A percentile compares a stretch with the other conserved stretches of the same genome.
phyloP scores from a whole-genome alignment of 1,284 basidiomycete genomes.

The Cystobasidium sp. region DNA sequence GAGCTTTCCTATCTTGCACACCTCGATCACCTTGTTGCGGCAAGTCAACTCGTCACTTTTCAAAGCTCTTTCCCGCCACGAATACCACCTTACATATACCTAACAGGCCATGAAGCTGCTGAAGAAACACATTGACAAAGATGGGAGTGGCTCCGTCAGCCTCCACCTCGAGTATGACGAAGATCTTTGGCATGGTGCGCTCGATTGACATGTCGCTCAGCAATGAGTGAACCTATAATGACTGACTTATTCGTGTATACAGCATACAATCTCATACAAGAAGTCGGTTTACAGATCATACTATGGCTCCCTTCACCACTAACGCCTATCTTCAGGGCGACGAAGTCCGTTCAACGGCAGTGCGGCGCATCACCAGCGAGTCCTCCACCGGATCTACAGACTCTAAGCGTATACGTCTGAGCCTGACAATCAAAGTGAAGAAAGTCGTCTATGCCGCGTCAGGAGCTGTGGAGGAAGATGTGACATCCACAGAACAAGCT shows the following conservation, averaged over 20 bases:
- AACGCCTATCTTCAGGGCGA: conserved; percentile 66
- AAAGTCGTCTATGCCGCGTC: conserved; percentile 59
- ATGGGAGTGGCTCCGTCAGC: conserved; percentile 81
- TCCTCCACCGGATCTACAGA: conserved; percentile 92
- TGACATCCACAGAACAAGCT: conserved; percentile 11
- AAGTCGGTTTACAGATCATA: conserved; percentile 58
- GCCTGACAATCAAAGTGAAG: conserved; percentile 80
- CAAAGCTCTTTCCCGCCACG: not conserved
- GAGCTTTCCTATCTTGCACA: not conserved
- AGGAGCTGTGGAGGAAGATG: conserved; percentile 30
- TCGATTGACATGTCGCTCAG: not conserved
- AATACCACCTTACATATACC: not conserved
- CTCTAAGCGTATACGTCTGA: conserved; percentile 82
- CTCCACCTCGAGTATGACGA: conserved; percentile 92
- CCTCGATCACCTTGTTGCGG: no score
- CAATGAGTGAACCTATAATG: not conserved
- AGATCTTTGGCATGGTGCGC: conserved; percentile 87
- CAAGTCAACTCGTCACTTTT: not conserved
- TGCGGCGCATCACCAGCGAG: conserved; percentile 70
- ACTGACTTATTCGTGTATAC: conserved; percentile 12
- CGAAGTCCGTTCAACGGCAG: conserved; percentile 81
- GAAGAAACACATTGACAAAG: conserved; percentile 74
- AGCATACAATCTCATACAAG: conserved; percentile 92
- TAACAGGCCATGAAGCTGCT: conserved; percentile 64
- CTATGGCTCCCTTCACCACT: not conserved